Evolutionary conservation across 2,329 filamentous ascomycete species (phyloP).

Genomic region (Sporothrix schenckii): DNA sequence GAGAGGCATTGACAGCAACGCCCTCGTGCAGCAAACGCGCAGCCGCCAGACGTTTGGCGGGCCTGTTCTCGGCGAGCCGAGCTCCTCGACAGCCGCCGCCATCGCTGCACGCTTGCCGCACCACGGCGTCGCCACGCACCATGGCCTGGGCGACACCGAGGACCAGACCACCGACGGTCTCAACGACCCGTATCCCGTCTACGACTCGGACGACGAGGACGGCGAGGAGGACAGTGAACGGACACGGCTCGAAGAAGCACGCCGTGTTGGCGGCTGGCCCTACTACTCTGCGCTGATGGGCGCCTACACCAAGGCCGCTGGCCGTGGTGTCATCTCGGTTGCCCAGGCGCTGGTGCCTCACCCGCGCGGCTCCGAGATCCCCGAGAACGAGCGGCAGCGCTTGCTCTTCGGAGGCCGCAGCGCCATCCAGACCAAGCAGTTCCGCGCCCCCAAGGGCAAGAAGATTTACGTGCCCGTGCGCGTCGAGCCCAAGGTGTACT

Average conservation of each 20-base stretch:
- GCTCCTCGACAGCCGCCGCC: constrained; percentile 42
- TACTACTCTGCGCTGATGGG: constrained; percentile 67
- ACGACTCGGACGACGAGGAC: constrained; percentile 86
- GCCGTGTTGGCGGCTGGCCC: constrained; percentile 72
- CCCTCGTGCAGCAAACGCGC: constrained; percentile 46
- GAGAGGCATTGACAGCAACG: constrained; percentile 61
- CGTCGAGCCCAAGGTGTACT: constrained; percentile 97
- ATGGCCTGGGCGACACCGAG: constrained; percentile 68
- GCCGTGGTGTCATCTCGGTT: constrained; percentile 47
- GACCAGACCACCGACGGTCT: constrained; percentile 70
- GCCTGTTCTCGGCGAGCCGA: constrained; percentile 43
- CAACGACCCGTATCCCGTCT: constrained; percentile 78
- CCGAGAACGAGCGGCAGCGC: constrained; percentile 58
- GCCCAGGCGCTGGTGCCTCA: constrained; percentile 58
- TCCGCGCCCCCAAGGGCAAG: constrained; percentile 79
- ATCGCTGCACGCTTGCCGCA: constrained; percentile 28
- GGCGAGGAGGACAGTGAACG: constrained; percentile 58
- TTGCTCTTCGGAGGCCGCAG: constrained; percentile 57
- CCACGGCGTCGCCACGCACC: constrained; percentile 45
- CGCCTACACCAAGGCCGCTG: constrained; percentile 51
- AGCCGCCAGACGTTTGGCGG: constrained; percentile 29
- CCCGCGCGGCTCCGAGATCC: constrained; percentile 60
- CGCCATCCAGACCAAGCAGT: constrained; percentile 60
- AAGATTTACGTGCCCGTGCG: constrained; percentile 94
- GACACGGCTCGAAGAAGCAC: constrained; percentile 68